Conservation (phyloP, 257 asterid genomes). For the Fraxinus cuspidata region DNA sequence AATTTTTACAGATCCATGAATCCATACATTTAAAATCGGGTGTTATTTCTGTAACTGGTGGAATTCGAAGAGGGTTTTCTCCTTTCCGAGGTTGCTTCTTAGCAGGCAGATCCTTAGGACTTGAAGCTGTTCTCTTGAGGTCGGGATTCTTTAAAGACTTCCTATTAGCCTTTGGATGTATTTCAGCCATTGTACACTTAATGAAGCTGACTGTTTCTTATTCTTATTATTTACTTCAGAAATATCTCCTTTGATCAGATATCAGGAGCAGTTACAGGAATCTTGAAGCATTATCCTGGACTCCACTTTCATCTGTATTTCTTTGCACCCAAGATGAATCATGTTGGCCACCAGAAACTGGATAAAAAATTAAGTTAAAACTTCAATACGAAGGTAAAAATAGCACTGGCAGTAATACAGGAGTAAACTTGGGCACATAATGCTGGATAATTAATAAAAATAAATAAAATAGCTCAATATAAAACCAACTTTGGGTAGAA, state of each 20-base stretch:
- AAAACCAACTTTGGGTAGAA: background rate
- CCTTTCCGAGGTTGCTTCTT: conserved; percentile 66
- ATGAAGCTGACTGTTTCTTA: conserved; percentile 35
- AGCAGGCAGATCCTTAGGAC: conserved; percentile 59
- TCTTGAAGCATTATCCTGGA: background rate
- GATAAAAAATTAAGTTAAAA: background rate
- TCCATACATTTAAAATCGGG: conserved; percentile 46
- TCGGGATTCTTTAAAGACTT: conserved; percentile 51
- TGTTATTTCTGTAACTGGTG: conserved; percentile 54
- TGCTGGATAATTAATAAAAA: background rate
- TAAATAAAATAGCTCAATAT: background rate
- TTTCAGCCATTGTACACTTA: conserved; percentile 62
- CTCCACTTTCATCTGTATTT: background rate
- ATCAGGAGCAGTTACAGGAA: background rate
- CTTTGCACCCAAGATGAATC: background rate
- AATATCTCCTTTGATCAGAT: conserved; percentile 36
- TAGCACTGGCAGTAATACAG: background rate
- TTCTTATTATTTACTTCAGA: conserved; percentile 35
- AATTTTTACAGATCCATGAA: conserved; percentile 74
- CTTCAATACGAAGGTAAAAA: background rate
- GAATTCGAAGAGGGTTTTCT: conserved; percentile 68
- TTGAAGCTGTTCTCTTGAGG: conserved; percentile 52
- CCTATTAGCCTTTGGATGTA: conserved; percentile 47
- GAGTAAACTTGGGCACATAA: background rate
- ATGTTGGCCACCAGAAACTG: background rate